Evolutionary conservation across 2,329 filamentous ascomycete species (phyloP).

Genomic region (Sarocladium strictum): DNA sequence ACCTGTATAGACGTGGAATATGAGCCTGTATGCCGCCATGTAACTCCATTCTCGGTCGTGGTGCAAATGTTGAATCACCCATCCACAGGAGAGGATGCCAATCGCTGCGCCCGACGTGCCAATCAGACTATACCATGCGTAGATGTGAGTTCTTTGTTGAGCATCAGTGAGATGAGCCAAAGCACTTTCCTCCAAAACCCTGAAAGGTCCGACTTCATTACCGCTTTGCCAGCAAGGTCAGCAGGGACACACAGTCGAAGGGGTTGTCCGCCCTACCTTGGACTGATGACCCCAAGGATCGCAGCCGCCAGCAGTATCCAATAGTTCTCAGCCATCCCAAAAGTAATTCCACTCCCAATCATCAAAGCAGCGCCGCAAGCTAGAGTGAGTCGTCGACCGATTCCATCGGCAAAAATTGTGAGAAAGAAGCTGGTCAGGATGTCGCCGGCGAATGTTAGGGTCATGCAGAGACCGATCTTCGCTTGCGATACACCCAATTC

Average conservation of each 20-base stretch:
- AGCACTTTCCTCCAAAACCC: constrained; percentile 55
- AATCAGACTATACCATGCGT: constrained; percentile 55
- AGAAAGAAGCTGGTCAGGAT: constrained; percentile 52
- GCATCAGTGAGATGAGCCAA: constrained; percentile 48
- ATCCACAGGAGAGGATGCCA: constrained; percentile 54
- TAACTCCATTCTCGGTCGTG: constrained; percentile 34
- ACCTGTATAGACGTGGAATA: constrained; percentile 52
- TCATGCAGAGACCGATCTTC: constrained; percentile 59
- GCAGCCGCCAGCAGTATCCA: constrained; percentile 53
- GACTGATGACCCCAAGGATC: constrained; percentile 57
- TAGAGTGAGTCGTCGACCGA: constrained; percentile 50
- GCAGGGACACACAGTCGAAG: background rate
- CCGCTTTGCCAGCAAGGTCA: constrained; percentile 33
- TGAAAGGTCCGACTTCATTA: constrained; percentile 59
- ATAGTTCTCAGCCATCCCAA: constrained; percentile 46
- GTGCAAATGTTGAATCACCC: constrained; percentile 47
- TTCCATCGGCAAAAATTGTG: constrained; percentile 50
- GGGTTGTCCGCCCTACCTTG: constrained; percentile 28
- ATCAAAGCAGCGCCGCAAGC: constrained; percentile 49
- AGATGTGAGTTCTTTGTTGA: constrained; percentile 46
- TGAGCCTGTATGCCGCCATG: constrained; percentile 42
- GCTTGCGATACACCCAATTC: constrained; percentile 43
- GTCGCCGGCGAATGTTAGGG: constrained; percentile 55
- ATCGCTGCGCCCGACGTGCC: constrained; percentile 56
- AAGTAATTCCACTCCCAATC: constrained; percentile 48